Base-by-base conservation (phyloP, 2,329 filamentous ascomycete genomes). In the Exophiala spinifera region DNA sequence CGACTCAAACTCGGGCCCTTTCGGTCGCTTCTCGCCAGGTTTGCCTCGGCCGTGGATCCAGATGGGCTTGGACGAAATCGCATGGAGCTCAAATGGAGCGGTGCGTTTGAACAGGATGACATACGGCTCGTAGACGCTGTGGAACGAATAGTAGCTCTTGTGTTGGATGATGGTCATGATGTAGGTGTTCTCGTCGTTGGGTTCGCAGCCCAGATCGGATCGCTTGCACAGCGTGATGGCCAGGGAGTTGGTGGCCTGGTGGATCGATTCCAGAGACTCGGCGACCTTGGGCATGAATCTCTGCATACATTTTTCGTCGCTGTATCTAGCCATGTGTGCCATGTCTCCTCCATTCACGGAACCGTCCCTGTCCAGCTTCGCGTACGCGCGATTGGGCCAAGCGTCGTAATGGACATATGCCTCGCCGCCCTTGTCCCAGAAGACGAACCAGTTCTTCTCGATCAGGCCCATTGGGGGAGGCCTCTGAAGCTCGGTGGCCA, bases 361-460 rank as follows among this genome's bases (percentile, higher is more conserved):
- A 3, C 79, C 80, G 57, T 79, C 75, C 1, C 56, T 34, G 1
- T 45, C 34, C 8, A 83, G 63, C 36, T 69, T 67, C 0, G 80
- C 74, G 60, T 82, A 84, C 0, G 69, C 69, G 0, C 82, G 76
- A 15, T 68, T 68, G 0, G 80, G 81, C 0, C 25, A 25, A 2
- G 82, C 63, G 57, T 83, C 79, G 64, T 82, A 76, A 64, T 84
- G 82, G 56, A 73, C 70, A 63, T 81, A 81, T 49, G 75, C 67
- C 17, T 72, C 64, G 3, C 72, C 75, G 0, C 69, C 54, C 0
- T 60, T 55, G 57, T 83, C 80, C 81, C 81, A 85, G 68, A 84
- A 84, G 2, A 80, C 56, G 59, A 84, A 84, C 72, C 75, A 85
- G 62, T 85, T 84, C 74, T 84, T 84, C 67, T 85, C 81, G 25